Percentiles rank a stretch among this genome's conserved stretches.
These are phyloP conservation scores for Phytopythium vexans DNA, from an alignment of 352 stramenopile genomes.

Conservation along the genomic window DNA sequence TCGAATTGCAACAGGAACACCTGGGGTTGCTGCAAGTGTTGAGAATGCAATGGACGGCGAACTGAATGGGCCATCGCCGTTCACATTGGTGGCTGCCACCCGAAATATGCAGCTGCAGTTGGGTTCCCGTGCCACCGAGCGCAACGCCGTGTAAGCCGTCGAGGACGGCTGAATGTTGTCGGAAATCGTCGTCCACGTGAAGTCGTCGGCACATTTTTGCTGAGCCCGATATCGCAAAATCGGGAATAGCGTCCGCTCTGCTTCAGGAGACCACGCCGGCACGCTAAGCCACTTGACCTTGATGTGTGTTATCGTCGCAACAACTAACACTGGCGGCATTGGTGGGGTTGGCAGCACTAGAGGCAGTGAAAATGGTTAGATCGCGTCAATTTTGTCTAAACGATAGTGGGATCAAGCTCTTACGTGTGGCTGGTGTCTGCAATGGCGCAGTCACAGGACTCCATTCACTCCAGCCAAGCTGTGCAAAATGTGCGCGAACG, in stretches of 20 bases:
- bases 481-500: constrained; percentile 38
- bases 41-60: constrained; percentile 25
- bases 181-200: constrained; percentile 40
- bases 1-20: constrained; percentile 10
- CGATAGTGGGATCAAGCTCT: background rate
- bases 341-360: constrained; percentile 32
- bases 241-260: constrained; percentile 27
- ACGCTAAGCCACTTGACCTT: constrained; percentile 40
- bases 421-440: constrained; percentile 29
- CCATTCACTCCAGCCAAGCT: constrained; percentile 47
- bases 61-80: constrained; percentile 55
- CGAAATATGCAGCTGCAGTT: constrained; percentile 55
- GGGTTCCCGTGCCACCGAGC: constrained; percentile 23
- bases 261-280: background rate
- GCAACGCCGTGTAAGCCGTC: constrained; percentile 20
- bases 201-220: constrained; percentile 43
- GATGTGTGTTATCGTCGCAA: constrained; percentile 21
- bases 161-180: constrained; percentile 22
- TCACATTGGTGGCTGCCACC: constrained; percentile 44
- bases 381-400: background rate
- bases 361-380: background rate
- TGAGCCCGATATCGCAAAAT: constrained; percentile 39
- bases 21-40: constrained; percentile 23
- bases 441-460: constrained; percentile 38
- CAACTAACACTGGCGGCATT: constrained; percentile 37